These are phyloP conservation scores for Spathaspora girioi DNA, from an alignment of 805 yeast genomes.

Conservation along the genomic window DNA sequence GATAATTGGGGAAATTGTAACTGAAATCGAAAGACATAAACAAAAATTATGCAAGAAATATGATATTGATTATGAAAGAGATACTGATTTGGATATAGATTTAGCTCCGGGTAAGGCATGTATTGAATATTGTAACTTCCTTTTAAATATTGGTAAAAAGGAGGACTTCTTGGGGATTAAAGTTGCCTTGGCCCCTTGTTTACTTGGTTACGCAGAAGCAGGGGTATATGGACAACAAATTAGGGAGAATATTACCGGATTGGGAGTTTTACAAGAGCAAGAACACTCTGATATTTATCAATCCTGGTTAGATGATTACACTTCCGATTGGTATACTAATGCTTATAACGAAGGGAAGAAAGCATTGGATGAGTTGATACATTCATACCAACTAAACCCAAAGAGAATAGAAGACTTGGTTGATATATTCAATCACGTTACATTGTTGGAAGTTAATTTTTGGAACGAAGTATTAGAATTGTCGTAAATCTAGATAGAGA, in stretches of 20 bases:
- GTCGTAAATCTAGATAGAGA: too few species aligned
- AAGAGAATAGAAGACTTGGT: constrained; percentile 50
- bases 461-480: constrained; percentile 52
- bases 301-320: constrained; percentile 63
- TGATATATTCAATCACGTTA: constrained; percentile 57
- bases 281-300: constrained; percentile 29
- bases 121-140: constrained; percentile 56
- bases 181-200: constrained; percentile 71
- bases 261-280: constrained; percentile 16
- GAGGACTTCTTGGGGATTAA: constrained; percentile 63
- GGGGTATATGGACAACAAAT: constrained; percentile 29
- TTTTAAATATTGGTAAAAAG: constrained; percentile 48
- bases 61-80: constrained; percentile 37
- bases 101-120: constrained; percentile 56
- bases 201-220: constrained; percentile 68
- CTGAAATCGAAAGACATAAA: constrained; percentile 56
- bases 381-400: constrained; percentile 27
- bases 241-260: constrained; percentile 13
- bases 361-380: constrained; percentile 43
- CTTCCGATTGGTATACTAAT: constrained; percentile 51
- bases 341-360: constrained; percentile 51
- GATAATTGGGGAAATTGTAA: constrained; percentile 48
- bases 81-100: constrained; percentile 36
- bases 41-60: constrained; percentile 39
- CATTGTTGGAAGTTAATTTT: constrained; percentile 58